These are phyloP conservation scores for Triticum timopheevii DNA, from an alignment of 176 grass and related monocot genomes.

Conservation along the genomic window DNA sequence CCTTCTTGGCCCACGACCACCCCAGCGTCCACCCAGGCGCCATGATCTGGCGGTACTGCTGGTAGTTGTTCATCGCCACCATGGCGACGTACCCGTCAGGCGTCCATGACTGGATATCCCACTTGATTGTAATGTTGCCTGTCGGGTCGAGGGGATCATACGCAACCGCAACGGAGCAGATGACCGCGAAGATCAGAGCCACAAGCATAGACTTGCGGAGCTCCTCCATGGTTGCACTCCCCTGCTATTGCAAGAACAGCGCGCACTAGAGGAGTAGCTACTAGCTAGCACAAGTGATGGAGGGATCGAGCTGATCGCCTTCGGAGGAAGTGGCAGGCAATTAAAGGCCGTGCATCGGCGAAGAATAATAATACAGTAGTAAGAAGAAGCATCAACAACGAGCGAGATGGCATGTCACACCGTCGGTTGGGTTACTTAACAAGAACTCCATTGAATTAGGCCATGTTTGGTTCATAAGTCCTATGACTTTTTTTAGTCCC, in stretches of 20 bases:
- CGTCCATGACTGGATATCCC: conserved; percentile 89
- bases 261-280: not conserved
- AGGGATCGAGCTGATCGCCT: not conserved
- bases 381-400: not conserved
- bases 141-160: conserved; percentile 84
- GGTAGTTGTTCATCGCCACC: conserved; percentile 94
- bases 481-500: too few species aligned
- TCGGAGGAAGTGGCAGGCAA: conserved; percentile 13
- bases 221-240: conserved; percentile 23
- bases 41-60: conserved; percentile 87
- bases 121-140: conserved; percentile 93
- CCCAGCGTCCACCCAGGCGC: conserved; percentile 70
- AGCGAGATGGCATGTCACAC: conserved; percentile 49
- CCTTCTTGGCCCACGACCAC: conserved; percentile 93
- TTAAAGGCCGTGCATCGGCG: not conserved
- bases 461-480: too few species aligned
- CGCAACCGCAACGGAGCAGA: conserved; percentile 51
- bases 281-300: not conserved
- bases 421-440: conserved; percentile 49
- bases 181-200: conserved; percentile 33
- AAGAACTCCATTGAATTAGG: conserved; percentile 45
- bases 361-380: not conserved
- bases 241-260: conserved; percentile 7
- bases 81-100: conserved; percentile 92
- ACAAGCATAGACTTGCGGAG: not conserved